Evolutionary conservation across 352 stramenopile species (phyloP), one percentile per base, ranked within the genome.

Genomic region (Phytophthora melonis): DNA sequence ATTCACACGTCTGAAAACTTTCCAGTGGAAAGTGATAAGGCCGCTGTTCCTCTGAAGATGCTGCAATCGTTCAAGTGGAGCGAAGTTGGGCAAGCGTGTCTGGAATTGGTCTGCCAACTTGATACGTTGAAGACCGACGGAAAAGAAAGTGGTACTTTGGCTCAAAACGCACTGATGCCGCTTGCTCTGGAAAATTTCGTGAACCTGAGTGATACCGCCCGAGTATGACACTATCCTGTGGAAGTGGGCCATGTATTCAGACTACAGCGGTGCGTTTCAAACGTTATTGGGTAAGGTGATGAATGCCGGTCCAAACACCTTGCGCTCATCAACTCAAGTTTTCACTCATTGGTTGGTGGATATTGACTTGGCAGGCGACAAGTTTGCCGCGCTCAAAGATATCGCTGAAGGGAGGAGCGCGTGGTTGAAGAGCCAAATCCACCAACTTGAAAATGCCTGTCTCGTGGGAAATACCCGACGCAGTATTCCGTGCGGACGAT

Each of bases 401-500:
- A 56, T 74, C 34, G 55, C 30, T 27, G 43, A 32, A 7, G 34
- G 53, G 36, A 19, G 60, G 16, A 25, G 58, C 3, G 36, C 25
- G 19, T 67, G 60, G 60, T 14, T 67, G 50, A 21, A 54, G 18
- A 50, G 27, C 21, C 14, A 67, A 14, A 59, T 54, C 30, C 32
- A 53, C 16, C 16, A 59, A 8, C 49, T 59, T 5, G 47, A 59
- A 10, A 58, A 59, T n/a, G 23, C 58, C 66, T 1, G 58, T 66
- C 10, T 56, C 58, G 23, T 74, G 70, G 70, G 45, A 60, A 30
- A 78, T 78, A 16, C 70, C 58, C 4, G n/a, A 52, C 0, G 64
- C 64, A 14, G 9, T 47, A 41, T 80, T 69, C 60, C 59, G 43
- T 13, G 49, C 53, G 1, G 60, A 71, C 10, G n/a, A 21, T 13